A percentile compares a stretch with the other conserved stretches of the same genome.
Conservation (phyloP, 768 basidiomycete genomes). For the Tylopilus rubrobrunneus region DNA sequence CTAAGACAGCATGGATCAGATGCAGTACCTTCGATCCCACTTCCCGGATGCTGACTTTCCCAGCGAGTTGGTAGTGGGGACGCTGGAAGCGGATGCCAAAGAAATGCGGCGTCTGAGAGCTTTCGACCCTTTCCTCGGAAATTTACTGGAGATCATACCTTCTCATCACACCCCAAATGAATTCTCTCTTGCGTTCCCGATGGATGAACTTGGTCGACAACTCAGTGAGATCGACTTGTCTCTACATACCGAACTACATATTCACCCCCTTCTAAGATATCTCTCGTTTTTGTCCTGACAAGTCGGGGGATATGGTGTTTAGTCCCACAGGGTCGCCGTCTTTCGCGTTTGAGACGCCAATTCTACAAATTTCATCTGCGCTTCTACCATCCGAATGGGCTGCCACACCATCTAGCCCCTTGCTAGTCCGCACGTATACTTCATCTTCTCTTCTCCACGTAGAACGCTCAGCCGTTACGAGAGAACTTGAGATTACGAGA, state of each 20-base stretch:
- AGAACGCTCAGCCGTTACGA: constrained; percentile 22
- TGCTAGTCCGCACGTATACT: constrained; percentile 46
- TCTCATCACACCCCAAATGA: constrained; percentile 24
- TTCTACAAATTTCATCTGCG: constrained; percentile 55
- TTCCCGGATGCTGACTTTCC: constrained; percentile 75
- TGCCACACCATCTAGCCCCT: constrained; percentile 10
- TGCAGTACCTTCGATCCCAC: constrained; percentile 66
- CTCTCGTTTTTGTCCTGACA: constrained; percentile 34
- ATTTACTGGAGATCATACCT: constrained; percentile 43
- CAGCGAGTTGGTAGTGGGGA: constrained; percentile 57
- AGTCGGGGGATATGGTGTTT: constrained; percentile 18
- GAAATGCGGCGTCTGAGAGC: constrained; percentile 30
- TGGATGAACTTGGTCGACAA: constrained; percentile 54
- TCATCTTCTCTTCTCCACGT: constrained; percentile 40
- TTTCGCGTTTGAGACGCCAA: constrained; percentile 59
- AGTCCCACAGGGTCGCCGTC: constrained; percentile 39
- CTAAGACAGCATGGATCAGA: constrained; percentile 37
- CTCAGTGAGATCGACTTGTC: constrained; percentile 48
- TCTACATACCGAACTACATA: not conserved
- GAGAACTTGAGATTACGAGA: constrained; percentile 37
- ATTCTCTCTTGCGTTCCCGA: constrained; percentile 52
- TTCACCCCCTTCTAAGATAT: constrained; percentile 41
- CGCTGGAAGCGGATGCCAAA: constrained; percentile 46
- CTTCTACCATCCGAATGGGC: constrained; percentile 14
- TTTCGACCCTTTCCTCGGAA: constrained; percentile 60